Evolutionary conservation across 2,329 filamentous ascomycete genomes (phyloP).

Genomic region (Taxawa tesnikishii): DNA sequence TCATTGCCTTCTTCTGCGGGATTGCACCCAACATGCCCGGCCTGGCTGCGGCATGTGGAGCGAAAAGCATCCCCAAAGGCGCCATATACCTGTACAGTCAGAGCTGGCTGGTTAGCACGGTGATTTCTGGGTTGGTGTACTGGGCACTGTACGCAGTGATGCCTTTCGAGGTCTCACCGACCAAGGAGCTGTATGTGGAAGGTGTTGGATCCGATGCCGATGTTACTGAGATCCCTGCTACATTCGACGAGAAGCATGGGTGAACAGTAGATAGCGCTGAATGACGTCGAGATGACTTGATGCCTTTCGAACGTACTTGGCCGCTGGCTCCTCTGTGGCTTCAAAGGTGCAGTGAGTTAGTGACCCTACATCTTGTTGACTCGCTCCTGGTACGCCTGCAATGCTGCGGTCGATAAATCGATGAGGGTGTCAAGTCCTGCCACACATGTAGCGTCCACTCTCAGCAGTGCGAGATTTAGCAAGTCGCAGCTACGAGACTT

Average conservation of each 20-base stretch:
- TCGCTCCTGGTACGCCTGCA: constrained; percentile 11
- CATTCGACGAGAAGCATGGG: background rate
- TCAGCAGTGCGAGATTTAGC: constrained; percentile 18
- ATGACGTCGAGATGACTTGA: background rate
- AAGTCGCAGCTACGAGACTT: constrained; percentile 22
- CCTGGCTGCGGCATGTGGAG: constrained; percentile 11
- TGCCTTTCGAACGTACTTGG: background rate
- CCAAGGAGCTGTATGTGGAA: constrained; percentile 7
- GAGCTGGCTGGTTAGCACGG: constrained; percentile 46
- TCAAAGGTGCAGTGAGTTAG: too few species aligned
- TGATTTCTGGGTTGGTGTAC: constrained; percentile 7
- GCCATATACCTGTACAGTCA: constrained; percentile 29
- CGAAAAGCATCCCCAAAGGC: constrained; percentile 6
- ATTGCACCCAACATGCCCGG: constrained; percentile 47
- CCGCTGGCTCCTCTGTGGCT: too few species aligned
- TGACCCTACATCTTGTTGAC: background rate
- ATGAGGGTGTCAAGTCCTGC: constrained; percentile 17
- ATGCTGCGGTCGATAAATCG: constrained; percentile 17
- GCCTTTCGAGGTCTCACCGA: constrained; percentile 7
- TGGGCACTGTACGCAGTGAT: constrained; percentile 4
- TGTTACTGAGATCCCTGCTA: background rate
- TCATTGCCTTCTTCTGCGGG: constrained; percentile 44
- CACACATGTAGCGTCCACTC: constrained; percentile 19
- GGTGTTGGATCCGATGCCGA: constrained; percentile 5
- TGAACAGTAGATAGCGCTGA: background rate